Conservation (phyloP, 106 monocot genomes). For the Apostasia shenzhenica region DNA sequence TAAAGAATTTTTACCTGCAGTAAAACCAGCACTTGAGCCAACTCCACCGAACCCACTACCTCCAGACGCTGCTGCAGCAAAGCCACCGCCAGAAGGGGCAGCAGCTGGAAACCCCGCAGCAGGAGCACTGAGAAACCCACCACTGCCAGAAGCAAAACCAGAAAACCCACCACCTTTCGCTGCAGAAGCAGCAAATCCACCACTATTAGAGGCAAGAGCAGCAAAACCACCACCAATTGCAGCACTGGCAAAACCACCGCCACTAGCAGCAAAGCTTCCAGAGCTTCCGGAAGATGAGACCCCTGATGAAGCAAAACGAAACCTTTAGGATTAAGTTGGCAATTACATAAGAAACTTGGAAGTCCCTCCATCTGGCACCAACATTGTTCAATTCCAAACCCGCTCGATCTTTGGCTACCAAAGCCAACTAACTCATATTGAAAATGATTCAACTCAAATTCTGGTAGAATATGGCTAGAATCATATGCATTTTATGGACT, state of each 20-base stretch:
- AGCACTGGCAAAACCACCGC: slow-evolving; percentile 38
- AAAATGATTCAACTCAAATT: too few relatives aligned
- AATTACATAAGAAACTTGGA: too few relatives aligned
- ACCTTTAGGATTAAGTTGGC: background rate
- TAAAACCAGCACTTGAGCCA: slow-evolving; percentile 21
- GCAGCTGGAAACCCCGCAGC: background rate
- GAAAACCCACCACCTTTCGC: slow-evolving; percentile 52
- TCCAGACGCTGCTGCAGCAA: slow-evolving; percentile 18
- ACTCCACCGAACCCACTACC: slow-evolving; percentile 32
- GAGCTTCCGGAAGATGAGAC: slow-evolving; percentile 16
- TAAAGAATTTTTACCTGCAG: slow-evolving; percentile 21
- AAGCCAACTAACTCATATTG: too few relatives aligned
- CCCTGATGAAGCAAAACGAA: slow-evolving; percentile 19
- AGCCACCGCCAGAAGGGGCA: slow-evolving; percentile 5
- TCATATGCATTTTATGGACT: too few relatives aligned
- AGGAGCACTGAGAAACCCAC: slow-evolving; percentile 20
- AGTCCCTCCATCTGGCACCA: too few relatives aligned
- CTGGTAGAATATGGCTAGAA: too few relatives aligned
- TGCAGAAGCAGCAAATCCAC: slow-evolving; percentile 42
- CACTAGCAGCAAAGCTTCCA: slow-evolving; percentile 13
- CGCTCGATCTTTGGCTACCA: too few relatives aligned
- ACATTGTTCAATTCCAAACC: too few relatives aligned
- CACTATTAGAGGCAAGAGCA: slow-evolving; percentile 16
- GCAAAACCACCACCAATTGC: slow-evolving; percentile 33
- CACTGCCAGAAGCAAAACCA: slow-evolving; percentile 18